phyloP scores from a whole-genome alignment of 805 yeast species.

The Hanseniaspora lindneri region DNA sequence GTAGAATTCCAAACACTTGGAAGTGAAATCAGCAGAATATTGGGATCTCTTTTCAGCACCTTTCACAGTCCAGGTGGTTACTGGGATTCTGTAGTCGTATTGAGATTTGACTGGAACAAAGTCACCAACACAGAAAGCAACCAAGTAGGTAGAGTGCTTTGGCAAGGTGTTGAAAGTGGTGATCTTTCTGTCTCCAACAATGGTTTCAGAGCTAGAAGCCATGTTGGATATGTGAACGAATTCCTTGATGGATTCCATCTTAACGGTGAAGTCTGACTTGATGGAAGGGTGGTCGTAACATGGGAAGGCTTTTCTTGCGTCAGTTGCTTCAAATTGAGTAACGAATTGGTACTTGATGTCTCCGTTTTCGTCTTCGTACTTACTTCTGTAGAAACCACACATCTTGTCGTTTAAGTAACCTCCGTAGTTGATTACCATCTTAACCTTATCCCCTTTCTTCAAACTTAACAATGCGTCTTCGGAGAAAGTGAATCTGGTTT shows the following conservation, averaged over 20 bases:
- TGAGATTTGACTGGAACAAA: conserved; percentile 32
- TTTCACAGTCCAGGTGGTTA: conserved; percentile 69
- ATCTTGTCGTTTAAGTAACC: conserved; percentile 64
- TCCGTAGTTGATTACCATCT: conserved; percentile 40
- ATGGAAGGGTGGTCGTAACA: conserved; percentile 75
- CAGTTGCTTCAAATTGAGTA: conserved; percentile 80
- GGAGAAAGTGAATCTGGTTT: conserved; percentile 47
- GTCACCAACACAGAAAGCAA: conserved; percentile 75
- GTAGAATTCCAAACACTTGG: conserved; percentile 61
- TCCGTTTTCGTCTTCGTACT: conserved; percentile 48
- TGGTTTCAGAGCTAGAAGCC: conserved; percentile 43
- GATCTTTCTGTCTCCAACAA: conserved; percentile 35
- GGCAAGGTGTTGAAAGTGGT: conserved; percentile 67
- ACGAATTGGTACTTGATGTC: conserved; percentile 62
- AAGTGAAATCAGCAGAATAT: conserved; percentile 63
- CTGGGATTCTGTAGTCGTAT: conserved; percentile 60
- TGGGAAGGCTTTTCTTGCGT: conserved; percentile 79
- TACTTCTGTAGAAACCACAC: conserved; percentile 73
- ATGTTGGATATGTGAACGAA: conserved; percentile 57
- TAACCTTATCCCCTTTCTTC: conserved; percentile 32
- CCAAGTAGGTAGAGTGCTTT: conserved; percentile 70
- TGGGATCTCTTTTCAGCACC: conserved; percentile 62
- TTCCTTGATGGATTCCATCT: conserved; percentile 44
- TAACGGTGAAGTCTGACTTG: conserved; percentile 59
- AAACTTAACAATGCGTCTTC: conserved; percentile 26